These are phyloP conservation scores for Xylaria sp. DNA, from an alignment of 2,329 filamentous ascomycete species.

Conservation along the genomic window DNA sequence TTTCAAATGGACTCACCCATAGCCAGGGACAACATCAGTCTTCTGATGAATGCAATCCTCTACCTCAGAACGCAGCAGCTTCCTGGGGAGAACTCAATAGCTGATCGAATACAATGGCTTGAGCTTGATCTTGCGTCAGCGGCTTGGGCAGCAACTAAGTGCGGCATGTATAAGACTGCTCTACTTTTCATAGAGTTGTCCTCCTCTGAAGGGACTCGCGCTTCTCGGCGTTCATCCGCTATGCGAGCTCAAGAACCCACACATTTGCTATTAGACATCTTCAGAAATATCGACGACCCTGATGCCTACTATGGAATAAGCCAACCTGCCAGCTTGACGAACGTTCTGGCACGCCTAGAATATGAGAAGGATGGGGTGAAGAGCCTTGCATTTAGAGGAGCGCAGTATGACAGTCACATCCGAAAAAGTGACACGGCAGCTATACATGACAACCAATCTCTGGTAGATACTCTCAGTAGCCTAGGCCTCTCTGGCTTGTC, in stretches of 20 bases:
- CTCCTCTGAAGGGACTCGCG: conserved; percentile 57
- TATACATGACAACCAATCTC: conserved; percentile 70
- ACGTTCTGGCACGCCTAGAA: conserved; percentile 83
- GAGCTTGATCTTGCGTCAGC: conserved; percentile 80
- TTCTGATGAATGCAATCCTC: conserved; percentile 81
- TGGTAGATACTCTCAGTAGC: conserved; percentile 80
- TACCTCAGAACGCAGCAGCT: conserved; percentile 87
- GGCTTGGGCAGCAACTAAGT: conserved; percentile 77
- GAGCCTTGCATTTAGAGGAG: conserved; percentile 88
- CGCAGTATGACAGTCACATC: conserved; percentile 88
- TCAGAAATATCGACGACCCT: conserved; percentile 92
- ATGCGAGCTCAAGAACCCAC: conserved; percentile 66
- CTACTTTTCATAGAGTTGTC: conserved; percentile 84
- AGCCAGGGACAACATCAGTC: conserved; percentile 71
- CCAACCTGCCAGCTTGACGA: conserved; percentile 78
- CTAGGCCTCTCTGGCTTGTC: conserved; percentile 89
- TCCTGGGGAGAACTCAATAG: conserved; percentile 80
- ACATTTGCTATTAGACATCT: conserved; percentile 82
- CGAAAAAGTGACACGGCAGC: conserved; percentile 67
- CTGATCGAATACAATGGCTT: conserved; percentile 85
- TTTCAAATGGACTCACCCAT: conserved; percentile 61
- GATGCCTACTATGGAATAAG: conserved; percentile 95
- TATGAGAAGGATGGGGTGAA: conserved; percentile 90
- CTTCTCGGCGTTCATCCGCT: conserved; percentile 74
- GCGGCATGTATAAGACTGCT: conserved; percentile 88